phyloP scores from a whole-genome alignment of 768 basidiomycete genomes.

The Nidula microcarpa region DNA sequence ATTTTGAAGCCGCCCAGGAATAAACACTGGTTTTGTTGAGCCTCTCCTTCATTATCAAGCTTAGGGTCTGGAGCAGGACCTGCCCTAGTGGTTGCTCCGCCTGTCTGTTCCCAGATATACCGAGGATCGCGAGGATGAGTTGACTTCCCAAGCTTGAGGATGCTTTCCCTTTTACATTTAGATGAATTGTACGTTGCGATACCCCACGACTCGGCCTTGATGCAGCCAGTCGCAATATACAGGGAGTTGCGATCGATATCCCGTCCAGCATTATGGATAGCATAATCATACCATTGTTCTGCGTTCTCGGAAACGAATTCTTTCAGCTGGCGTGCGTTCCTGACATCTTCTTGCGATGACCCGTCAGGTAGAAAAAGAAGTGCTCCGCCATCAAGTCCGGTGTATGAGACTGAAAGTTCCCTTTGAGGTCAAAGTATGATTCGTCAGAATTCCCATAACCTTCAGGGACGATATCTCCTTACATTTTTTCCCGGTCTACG shows the following conservation, averaged over 20 bases:
- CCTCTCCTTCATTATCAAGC: neutral
- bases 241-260: neutral
- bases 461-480: neutral
- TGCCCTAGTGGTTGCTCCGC: neutral
- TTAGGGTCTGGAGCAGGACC: neutral
- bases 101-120: neutral
- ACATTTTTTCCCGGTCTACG: neutral
- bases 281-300: constrained; percentile 1
- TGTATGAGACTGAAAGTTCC: neutral
- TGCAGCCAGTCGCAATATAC: constrained; percentile 7
- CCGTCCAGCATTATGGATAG: neutral
- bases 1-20: constrained; percentile 11
- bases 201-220: constrained; percentile 3
- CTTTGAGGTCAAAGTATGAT: constrained; percentile 1
- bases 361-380: constrained; percentile 9
- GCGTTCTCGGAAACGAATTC: neutral
- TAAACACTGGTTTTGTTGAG: constrained; percentile 6
- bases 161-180: neutral
- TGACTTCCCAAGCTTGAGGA: neutral
- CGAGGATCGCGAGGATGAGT: neutral
- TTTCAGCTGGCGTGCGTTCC: neutral
- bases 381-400: constrained; percentile 1
- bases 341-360: constrained; percentile 3
- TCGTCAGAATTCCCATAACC: neutral
- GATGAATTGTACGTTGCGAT: constrained; percentile 2